Evolutionary conservation across 345 rosid species (phyloP).

Genomic region (Arabis alpina): DNA sequence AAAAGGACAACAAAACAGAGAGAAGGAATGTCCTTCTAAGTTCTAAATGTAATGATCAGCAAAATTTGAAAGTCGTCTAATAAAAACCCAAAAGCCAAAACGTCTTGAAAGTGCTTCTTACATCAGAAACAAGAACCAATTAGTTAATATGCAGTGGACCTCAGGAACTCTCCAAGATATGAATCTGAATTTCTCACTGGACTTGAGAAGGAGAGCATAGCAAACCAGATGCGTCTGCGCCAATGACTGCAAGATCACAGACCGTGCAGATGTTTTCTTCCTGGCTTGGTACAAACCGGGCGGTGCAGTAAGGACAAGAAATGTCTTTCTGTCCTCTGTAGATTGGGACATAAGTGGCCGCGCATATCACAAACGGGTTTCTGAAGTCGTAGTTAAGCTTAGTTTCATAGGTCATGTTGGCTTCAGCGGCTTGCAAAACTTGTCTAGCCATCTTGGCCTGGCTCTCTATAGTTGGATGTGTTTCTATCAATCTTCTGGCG

Average conservation of each 20-base stretch:
- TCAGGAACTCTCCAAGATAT: no score
- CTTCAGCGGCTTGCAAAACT: conserved; percentile 82
- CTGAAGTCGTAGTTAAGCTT: conserved; percentile 87
- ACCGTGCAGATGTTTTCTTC: conserved; percentile 79
- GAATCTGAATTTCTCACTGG: conserved; percentile 44
- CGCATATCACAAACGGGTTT: conserved; percentile 92
- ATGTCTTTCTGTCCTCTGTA: conserved; percentile 89
- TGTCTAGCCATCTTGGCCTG: conserved; percentile 84
- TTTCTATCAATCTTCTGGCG: conserved; percentile 75
- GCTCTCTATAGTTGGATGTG: conserved; percentile 72
- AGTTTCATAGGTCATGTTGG: conserved; percentile 68
- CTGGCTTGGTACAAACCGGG: conserved; percentile 73
- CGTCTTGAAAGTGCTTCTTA: neutral
- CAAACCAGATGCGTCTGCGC: conserved; percentile 95
- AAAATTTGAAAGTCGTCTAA: neutral
- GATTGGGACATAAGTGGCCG: conserved; percentile 87
- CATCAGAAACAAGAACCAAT: conserved; percentile 1
- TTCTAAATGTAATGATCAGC: neutral
- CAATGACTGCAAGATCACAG: conserved; percentile 80
- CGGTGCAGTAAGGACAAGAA: conserved; percentile 84
- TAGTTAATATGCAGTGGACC: neutral
- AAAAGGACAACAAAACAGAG: neutral
- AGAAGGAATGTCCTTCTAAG: neutral
- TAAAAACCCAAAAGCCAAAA: neutral
- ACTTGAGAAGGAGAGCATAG: conserved; percentile 84